phyloP scores from a whole-genome alignment of 2,329 filamentous ascomycete species.

The Aureobasidium sp. region DNA sequence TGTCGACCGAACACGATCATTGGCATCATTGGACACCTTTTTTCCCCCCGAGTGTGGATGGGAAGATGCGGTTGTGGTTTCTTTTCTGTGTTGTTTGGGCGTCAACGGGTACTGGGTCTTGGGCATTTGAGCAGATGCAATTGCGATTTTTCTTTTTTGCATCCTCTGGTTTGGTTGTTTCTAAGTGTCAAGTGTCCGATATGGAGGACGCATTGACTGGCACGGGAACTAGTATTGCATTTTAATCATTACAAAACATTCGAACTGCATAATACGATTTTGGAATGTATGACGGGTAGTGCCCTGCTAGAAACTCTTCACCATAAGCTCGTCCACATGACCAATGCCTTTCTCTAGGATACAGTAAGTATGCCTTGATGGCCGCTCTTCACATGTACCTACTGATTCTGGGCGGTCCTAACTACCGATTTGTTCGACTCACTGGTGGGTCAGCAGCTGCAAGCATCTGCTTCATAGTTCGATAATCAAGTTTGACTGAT shows the following conservation, averaged over 20 bases:
- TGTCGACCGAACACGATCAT: neutral
- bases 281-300: no score
- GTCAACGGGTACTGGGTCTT: neutral
- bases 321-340: no score
- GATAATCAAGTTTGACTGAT: no score
- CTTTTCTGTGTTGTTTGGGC: neutral
- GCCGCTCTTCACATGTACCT: no score
- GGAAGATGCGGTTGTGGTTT: neutral
- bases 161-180: neutral
- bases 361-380: no score
- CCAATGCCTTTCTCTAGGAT: no score
- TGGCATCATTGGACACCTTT: no score
- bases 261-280: neutral
- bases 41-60: neutral
- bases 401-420: no score
- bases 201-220: neutral
- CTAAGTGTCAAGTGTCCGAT: neutral
- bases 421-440: no score
- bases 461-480: no score
- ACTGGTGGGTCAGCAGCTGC: no score
- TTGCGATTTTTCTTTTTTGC: neutral
- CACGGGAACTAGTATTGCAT: slow-evolving; percentile 1
- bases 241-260: slow-evolving; percentile 1
- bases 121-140: neutral
- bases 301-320: no score